Evolutionary conservation across 805 yeast species (phyloP), one percentile per base, ranked within the genome.

Genomic region (Candida coleopterorum): DNA sequence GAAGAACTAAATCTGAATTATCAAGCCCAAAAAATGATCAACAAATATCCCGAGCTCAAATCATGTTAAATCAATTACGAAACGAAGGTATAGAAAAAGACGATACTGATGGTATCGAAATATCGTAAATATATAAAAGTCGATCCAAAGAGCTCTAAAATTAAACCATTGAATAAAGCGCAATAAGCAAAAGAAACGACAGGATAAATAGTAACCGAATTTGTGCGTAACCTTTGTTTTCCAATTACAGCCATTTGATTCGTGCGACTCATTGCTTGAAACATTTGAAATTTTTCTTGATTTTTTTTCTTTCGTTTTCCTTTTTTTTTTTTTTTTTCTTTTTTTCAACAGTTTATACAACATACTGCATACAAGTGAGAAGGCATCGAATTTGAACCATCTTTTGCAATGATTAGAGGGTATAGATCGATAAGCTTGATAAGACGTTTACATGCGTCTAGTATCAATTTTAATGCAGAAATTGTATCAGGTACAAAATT

Each of bases 401-500:
- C 22, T 20, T 20, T 6, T 9, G 5, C 12, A 8, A 32, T 32
- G 34, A 23, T 32, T 32, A 32, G 31, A 25, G 18, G 14, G 12
- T 29, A 9, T 29, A 35, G 38, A 27, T 18, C 38, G 6, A 29
- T 18, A 20, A 15, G 16, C 8, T 20, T 25, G 25, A 20, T 27
- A 5, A 40, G 44, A 37, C 15, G 25, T 2, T 40, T 40, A 16
- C 39, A 38, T 28, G 10, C 3, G 16, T 39, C 45, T 6, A 12
- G 26, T 5, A 26, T 22, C 28, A 45, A 41, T 24, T 43, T 48
- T 9, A 58, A 62, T 26, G 70, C 70, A 10, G 55, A 52, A 16
- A 57, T 64, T 25, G 62, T 68, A 6, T 67, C 72, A 2, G 73
- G 73, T 25, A 60, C 68, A 22, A 58, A 62, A 42, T 53, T 68